Conservation (phyloP, 108 stramenopile genomes). For the Licmophora abbreviata region DNA sequence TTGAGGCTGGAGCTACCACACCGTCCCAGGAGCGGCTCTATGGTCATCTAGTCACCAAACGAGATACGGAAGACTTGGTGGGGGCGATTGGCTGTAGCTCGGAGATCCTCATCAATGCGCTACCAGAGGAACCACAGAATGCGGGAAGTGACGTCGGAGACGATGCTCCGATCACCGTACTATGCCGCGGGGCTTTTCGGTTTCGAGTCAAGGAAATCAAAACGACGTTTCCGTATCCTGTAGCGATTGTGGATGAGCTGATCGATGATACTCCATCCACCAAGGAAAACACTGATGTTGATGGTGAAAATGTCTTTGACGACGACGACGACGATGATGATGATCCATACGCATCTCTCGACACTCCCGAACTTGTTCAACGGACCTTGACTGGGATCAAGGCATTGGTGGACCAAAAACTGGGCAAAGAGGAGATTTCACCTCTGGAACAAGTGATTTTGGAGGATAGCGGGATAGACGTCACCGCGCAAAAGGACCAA, state of each 20-base stretch:
- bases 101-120: slow-evolving; percentile 43
- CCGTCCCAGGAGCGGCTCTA: slow-evolving; percentile 18
- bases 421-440: slow-evolving; percentile 27
- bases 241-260: slow-evolving; percentile 76
- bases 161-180: slow-evolving; percentile 23
- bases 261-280: slow-evolving; percentile 22
- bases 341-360: slow-evolving; percentile 33
- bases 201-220: slow-evolving; percentile 69
- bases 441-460: slow-evolving; percentile 70
- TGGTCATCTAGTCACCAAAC: slow-evolving; percentile 59
- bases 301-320: slow-evolving; percentile 25
- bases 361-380: slow-evolving; percentile 35
- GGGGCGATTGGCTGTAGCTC: slow-evolving; percentile 75
- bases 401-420: slow-evolving; percentile 25
- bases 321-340: slow-evolving; percentile 45
- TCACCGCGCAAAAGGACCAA: slow-evolving; percentile 19
- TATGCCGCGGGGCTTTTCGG: slow-evolving; percentile 59
- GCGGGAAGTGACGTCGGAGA: slow-evolving; percentile 7
- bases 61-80: slow-evolving; percentile 16
- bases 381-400: slow-evolving; percentile 27
- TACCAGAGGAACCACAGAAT: slow-evolving; percentile 4
- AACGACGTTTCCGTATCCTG: slow-evolving; percentile 59
- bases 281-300: slow-evolving; percentile 6
- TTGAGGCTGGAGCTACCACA: slow-evolving; percentile 5
- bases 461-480: slow-evolving; percentile 25